Percentiles rank a stretch among this genome's conserved stretches.
These are phyloP conservation scores for Hemileia vastatrix DNA, from an alignment of 1,284 basidiomycete genomes.

Conservation along the genomic window DNA sequence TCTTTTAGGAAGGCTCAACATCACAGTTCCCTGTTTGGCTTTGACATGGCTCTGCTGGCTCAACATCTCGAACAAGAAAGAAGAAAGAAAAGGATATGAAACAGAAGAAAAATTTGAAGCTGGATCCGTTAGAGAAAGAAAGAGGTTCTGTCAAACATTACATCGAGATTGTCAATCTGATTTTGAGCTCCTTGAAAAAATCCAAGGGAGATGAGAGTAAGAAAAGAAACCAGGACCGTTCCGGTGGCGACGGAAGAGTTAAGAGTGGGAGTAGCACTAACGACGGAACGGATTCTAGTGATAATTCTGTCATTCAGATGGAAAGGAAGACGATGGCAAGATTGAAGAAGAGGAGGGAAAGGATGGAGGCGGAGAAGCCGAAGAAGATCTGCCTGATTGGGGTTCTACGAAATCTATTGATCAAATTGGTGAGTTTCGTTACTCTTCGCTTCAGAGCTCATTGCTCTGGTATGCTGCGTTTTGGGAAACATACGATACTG, in stretches of 20 bases:
- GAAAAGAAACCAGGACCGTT: conserved; percentile 41
- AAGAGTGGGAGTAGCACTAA: conserved; percentile 49
- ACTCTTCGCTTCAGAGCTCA: conserved; percentile 44
- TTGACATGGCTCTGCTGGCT: too few relatives aligned
- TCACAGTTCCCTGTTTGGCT: too few relatives aligned
- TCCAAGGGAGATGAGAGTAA: conserved; percentile 24
- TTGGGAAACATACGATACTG: too few relatives aligned
- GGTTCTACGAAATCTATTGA: conserved; percentile 55
- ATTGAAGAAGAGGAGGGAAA: conserved; percentile 44
- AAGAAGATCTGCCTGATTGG: conserved; percentile 63
- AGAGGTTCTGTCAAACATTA: conserved; percentile 54
- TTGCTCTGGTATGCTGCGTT: conserved; percentile 51
- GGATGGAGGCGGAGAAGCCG: too few relatives aligned
- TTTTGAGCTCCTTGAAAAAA: conserved; percentile 57
- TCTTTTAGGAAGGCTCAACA: too few relatives aligned
- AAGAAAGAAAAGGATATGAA: too few relatives aligned
- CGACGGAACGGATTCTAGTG: neutral
- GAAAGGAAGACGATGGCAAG: conserved; percentile 49
- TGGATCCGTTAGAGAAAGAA: conserved; percentile 55
- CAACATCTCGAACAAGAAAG: too few relatives aligned
- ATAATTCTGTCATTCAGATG: conserved; percentile 40
- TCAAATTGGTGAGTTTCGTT: neutral
- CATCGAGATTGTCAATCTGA: conserved; percentile 61
- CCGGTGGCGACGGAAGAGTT: conserved; percentile 57
- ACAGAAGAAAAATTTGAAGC: conserved; percentile 54